Evolutionary conservation across 768 basidiomycete genomes (phyloP), one percentile per base, ranked within the genome.

Genomic region (Rhodocollybia butyracea): DNA sequence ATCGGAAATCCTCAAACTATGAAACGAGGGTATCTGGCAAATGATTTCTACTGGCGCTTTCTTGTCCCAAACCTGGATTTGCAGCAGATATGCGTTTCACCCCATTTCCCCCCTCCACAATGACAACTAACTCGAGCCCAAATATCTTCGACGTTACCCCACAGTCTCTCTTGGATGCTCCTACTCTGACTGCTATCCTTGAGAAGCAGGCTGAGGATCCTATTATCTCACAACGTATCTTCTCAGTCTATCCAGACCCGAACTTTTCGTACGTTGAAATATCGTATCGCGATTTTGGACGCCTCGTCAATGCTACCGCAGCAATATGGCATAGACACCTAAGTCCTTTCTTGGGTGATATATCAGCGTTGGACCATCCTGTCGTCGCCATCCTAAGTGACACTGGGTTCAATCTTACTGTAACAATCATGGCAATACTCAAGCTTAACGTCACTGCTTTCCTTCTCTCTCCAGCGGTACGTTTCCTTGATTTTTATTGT

Each of bases 201-300:
- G 54, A 55, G 11, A 55, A 55, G n/a, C 58, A 59, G 31, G 58
- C 58, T 19, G 39, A 36, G 10, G 54, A 59, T 51, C 38, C 55
- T n/a, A 27, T 30, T 12, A 24, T 55, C 21, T 56, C 56, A 32
- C 38, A 29, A 12, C 54, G 40, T 19, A 47, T 59, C 29, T 56
- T 59, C 47, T 43, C 58, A n/a, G 55, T 47, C 7, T 13, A 5
- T 19, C 46, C 46, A 5, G 29, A 41, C 19, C n/a, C 11, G 6
- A 24, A 12, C 22, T 11, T 27, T 46, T 47, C 58, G 13, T 59
- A 59, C 29, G 24, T 41, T 31, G 54, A 59, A 43, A 42, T 56
- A 3, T 56, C 58, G 13, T 59, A 59, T 42, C 36, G 42, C 5
- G 36, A 59, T n/a, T 50, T 59, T 32, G 45, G 31, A 7, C 11